phyloP scores from a whole-genome alignment of 106 monocot species.

The Hemerocallis citrina region DNA sequence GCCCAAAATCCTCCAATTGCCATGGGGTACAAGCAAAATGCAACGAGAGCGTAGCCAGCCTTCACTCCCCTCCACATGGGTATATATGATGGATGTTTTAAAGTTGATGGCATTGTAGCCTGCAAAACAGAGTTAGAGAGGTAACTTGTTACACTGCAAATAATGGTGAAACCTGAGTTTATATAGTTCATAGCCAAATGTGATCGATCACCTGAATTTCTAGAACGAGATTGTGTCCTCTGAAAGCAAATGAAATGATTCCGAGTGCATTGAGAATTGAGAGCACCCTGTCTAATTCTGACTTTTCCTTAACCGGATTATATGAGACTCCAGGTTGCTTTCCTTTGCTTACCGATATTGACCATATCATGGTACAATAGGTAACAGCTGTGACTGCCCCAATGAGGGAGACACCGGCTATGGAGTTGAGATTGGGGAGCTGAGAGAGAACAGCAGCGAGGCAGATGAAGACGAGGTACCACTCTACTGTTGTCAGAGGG shows the following conservation, averaged over 20 bases:
- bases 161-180: not conserved
- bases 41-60: constrained; percentile 51
- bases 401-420: constrained; percentile 76
- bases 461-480: constrained; percentile 90
- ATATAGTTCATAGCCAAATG: not conserved
- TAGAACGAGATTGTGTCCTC: constrained; percentile 81
- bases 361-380: constrained; percentile 89
- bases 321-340: constrained; percentile 41
- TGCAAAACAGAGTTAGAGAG: constrained; percentile 3
- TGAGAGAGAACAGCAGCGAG: constrained; percentile 61
- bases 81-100: constrained; percentile 67
- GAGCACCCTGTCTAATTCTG: constrained; percentile 19
- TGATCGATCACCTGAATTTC: constrained; percentile 77
- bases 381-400: constrained; percentile 59
- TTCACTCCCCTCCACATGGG: constrained; percentile 95
- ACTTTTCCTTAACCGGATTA: constrained; percentile 8
- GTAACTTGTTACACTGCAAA: too few species aligned
- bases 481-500: constrained; percentile 60
- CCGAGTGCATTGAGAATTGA: constrained; percentile 59
- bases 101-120: constrained; percentile 84
- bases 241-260: constrained; percentile 80
- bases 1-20: constrained; percentile 92
- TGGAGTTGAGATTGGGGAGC: constrained; percentile 94
- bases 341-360: constrained; percentile 56
- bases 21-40: constrained; percentile 62